phyloP scores from a whole-genome alignment of 2,329 filamentous ascomycete genomes.

The Monosporascus sp. region DNA sequence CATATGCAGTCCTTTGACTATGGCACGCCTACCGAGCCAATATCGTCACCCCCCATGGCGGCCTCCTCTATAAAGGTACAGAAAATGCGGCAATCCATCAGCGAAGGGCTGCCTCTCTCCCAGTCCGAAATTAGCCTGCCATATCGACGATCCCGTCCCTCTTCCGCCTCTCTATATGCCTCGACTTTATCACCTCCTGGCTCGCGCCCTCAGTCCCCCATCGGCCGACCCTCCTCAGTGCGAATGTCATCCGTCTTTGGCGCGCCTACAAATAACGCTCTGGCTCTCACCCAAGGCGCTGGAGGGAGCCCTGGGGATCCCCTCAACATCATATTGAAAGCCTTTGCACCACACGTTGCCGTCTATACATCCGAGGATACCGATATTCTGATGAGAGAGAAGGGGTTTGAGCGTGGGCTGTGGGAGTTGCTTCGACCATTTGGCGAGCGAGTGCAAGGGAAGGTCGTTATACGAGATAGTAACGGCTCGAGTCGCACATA shows the following conservation, averaged over 20 bases:
- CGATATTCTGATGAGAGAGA: constrained; percentile 70
- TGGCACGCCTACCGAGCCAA: constrained; percentile 55
- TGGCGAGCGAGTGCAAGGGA: constrained; percentile 81
- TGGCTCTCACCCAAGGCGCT: constrained; percentile 35
- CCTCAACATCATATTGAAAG: constrained; percentile 65
- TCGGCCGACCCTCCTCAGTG: constrained; percentile 53
- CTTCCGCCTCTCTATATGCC: constrained; percentile 57
- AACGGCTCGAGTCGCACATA: constrained; percentile 75
- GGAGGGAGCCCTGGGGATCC: constrained; percentile 48
- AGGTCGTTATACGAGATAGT: constrained; percentile 86
- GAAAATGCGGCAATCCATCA: constrained; percentile 54
- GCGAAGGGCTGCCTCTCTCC: constrained; percentile 40
- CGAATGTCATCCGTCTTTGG: constrained; percentile 54
- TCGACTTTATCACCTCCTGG: constrained; percentile 63
- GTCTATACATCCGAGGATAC: constrained; percentile 85
- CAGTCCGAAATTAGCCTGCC: constrained; percentile 49
- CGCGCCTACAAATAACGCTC: constrained; percentile 35
- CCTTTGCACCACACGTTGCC: constrained; percentile 84
- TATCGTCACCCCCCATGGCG: constrained; percentile 64
- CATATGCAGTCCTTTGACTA: constrained; percentile 22
- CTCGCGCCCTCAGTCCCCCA: constrained; percentile 64
- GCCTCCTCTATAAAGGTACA: constrained; percentile 53
- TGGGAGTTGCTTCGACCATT: constrained; percentile 85
- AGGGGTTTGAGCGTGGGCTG: constrained; percentile 78
- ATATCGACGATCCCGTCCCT: constrained; percentile 49